Evolutionary conservation across 345 rosid species (phyloP).

Genomic region (Arabidopsis suecica): DNA sequence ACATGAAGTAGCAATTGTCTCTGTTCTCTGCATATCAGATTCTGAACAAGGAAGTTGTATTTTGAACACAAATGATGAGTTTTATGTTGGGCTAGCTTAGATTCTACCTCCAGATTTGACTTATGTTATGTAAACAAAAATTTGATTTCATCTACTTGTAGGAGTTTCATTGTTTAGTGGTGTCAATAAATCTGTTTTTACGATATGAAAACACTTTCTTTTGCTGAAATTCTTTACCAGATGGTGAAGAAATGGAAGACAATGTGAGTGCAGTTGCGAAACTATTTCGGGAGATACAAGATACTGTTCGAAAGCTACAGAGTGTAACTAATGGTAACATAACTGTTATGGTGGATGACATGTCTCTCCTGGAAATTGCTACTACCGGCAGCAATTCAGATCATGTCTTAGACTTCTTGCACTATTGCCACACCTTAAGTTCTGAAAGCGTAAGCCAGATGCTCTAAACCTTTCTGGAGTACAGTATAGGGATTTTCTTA

Average conservation of each 20-base stretch:
- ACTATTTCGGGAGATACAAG: slow-evolving; percentile 62
- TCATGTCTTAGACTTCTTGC: slow-evolving; percentile 75
- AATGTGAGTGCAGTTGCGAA: slow-evolving; percentile 52
- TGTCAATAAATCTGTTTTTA: background rate
- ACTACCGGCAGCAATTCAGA: slow-evolving; percentile 62
- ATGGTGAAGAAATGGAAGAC: slow-evolving; percentile 50
- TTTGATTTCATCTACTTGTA: slow-evolving; percentile 13
- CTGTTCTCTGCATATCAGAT: background rate
- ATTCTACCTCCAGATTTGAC: background rate
- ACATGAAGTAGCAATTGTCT: background rate
- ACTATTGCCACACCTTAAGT: slow-evolving; percentile 78
- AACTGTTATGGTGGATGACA: slow-evolving; percentile 85
- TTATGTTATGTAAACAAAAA: background rate
- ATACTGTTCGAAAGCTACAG: slow-evolving; percentile 51
- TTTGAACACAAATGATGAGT: slow-evolving; percentile 5
- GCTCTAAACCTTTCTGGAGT: background rate
- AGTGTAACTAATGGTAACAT: slow-evolving; percentile 49
- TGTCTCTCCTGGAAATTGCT: slow-evolving; percentile 84
- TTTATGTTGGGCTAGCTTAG: background rate
- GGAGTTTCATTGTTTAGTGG: background rate
- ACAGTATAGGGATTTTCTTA: background rate
- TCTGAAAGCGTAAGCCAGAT: slow-evolving; percentile 68
- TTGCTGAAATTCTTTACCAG: slow-evolving; percentile 42
- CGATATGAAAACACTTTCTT: slow-evolving; percentile 4
- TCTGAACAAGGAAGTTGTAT: background rate